Base-by-base conservation (phyloP, 2,329 filamentous ascomycete genomes). In the Pseudopyrenochaeta lycopersici region DNA sequence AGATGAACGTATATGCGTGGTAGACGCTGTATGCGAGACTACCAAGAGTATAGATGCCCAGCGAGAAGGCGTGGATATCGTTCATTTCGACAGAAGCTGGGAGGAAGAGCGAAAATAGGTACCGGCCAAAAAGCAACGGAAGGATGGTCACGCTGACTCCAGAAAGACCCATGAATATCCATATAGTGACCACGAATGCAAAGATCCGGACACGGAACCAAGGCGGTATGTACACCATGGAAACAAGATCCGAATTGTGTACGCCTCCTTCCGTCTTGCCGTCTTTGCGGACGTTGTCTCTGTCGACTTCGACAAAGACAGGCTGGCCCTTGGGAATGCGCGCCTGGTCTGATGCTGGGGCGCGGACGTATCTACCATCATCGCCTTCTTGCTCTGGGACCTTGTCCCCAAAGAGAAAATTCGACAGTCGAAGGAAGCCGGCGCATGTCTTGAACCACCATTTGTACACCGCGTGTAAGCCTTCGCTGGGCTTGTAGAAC, bases 381-480 rank as follows among this genome's bases (percentile, higher is more conserved):
- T 80, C 81, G 7, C 92, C 91, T 76, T 97, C 92, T 73, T 99
- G 94, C 56, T 97, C 91, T 18, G 86, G 80, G 23, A 84, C 83
- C 53, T 91, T 86, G 64, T 96, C 90, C 12, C 91, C 92, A 70
- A 99, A 98, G 36, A 99, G 85, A 74, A 99, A 99, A 79, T 93
- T 91, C 1, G 92, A 96, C 31, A 99, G 81, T 18, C 94, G 86
- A 46, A 99, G 80, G 35, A 83, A 80, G 45, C 91, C 84, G 11
- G 93, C 95, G 71, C 93, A 97, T 65, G 85, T 87, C 63, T 90
- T 88, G 78, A 99, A 97, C 92, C 95, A 99, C 94, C 94, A 98
- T 7, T 88, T 88, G 73, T 97, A 99, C 82, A 97, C 89, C 49
- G 84, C 81, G 64, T 96, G 90, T 2, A 99, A 80, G 0, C 87